Evolutionary conservation across 208 protist species (phyloP).

Genomic region (Leishmania aethiopica): DNA sequence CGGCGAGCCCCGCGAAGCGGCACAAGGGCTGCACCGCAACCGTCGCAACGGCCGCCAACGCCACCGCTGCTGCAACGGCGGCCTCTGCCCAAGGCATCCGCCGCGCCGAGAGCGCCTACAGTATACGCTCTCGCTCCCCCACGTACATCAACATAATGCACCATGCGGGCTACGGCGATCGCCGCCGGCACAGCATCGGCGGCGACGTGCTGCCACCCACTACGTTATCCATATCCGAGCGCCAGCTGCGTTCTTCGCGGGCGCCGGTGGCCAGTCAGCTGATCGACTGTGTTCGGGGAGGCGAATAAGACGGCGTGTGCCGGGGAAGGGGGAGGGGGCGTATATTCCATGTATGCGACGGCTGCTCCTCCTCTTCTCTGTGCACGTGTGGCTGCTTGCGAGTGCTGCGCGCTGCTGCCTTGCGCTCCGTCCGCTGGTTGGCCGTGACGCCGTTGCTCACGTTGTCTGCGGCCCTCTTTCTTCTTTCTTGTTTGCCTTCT

Average conservation of each 20-base stretch:
- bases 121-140: not conserved
- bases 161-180: not conserved
- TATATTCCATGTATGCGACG: not conserved
- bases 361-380: too few species aligned
- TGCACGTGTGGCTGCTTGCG: not conserved
- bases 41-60: not conserved
- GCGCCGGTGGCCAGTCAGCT: not conserved
- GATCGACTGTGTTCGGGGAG: not conserved
- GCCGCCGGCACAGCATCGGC: conserved; percentile 23
- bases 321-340: not conserved
- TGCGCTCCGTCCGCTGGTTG: not conserved
- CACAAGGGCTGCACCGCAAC: not conserved
- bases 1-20: not conserved
- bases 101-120: conserved; percentile 12
- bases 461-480: not conserved
- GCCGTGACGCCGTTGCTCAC: too few species aligned
- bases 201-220: not conserved
- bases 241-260: conserved; percentile 4
- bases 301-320: not conserved
- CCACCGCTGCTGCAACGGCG: conserved; percentile 8
- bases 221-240: not conserved
- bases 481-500: not conserved
- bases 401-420: not conserved
- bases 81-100: not conserved
- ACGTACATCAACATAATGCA: not conserved